Conservation (phyloP, 352 stramenopile species). For the Pythium graminicola region DNA sequence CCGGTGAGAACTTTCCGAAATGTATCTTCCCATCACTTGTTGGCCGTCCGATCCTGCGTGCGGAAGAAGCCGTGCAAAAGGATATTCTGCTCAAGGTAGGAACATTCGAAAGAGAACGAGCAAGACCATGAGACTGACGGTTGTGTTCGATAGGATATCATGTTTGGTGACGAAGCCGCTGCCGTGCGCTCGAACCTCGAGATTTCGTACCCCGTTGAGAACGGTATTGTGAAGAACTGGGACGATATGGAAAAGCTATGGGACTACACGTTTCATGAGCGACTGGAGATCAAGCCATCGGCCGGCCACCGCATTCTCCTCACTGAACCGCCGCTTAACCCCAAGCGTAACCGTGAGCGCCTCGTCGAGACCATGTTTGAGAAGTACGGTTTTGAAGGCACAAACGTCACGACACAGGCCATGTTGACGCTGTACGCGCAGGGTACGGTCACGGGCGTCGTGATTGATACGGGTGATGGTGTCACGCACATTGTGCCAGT, state of each 20-base stretch:
- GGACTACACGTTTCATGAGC: slow-evolving; percentile 95
- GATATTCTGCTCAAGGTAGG: slow-evolving; percentile 80
- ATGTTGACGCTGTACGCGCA: slow-evolving; percentile 93
- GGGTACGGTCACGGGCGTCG: slow-evolving; percentile 85
- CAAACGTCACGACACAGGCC: slow-evolving; percentile 89
- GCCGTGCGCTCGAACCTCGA: slow-evolving; percentile 86
- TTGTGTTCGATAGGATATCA: slow-evolving; percentile 74
- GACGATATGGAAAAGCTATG: slow-evolving; percentile 96
- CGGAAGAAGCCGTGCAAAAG: slow-evolving; percentile 86
- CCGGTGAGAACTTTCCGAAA: slow-evolving; percentile 92
- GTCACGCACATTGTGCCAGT: slow-evolving; percentile 90
- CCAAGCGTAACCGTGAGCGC: slow-evolving; percentile 87
- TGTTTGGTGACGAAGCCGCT: slow-evolving; percentile 93
- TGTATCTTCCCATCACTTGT: slow-evolving; percentile 94
- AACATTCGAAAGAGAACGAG: too few species aligned
- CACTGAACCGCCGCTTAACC: slow-evolving; percentile 91
- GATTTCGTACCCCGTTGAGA: slow-evolving; percentile 90
- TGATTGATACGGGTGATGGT: slow-evolving; percentile 91
- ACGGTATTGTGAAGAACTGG: slow-evolving; percentile 97
- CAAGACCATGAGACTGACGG: too few species aligned
- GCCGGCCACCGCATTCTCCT: slow-evolving; percentile 85
- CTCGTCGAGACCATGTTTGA: slow-evolving; percentile 93
- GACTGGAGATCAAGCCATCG: slow-evolving; percentile 60
- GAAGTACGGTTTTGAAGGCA: slow-evolving; percentile 88
- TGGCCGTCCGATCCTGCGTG: slow-evolving; percentile 90